Evolutionary conservation across 1,139 yeast species (phyloP).

Genomic region (Yamadazyma epiphylla): DNA sequence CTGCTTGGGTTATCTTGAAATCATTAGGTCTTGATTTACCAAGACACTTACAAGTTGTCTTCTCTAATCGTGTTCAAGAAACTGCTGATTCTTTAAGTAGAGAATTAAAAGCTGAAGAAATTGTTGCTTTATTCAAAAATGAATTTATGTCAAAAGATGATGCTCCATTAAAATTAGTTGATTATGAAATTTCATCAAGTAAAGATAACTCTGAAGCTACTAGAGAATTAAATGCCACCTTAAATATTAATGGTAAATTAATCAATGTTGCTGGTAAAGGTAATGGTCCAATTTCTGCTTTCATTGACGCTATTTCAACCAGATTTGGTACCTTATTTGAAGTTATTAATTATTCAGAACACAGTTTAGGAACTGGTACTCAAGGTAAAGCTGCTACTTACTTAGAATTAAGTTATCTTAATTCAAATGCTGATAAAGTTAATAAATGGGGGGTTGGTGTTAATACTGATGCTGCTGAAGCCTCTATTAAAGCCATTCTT

Average conservation of each 20-base stretch:
- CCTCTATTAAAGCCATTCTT: constrained; percentile 47
- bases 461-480: constrained; percentile 88
- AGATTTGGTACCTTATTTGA: constrained; percentile 57
- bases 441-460: constrained; percentile 93
- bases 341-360: constrained; percentile 86
- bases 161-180: constrained; percentile 41
- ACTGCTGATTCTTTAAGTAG: constrained; percentile 82
- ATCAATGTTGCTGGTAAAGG: constrained; percentile 66
- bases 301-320: constrained; percentile 69
- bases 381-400: constrained; percentile 88
- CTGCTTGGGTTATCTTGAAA: constrained; percentile 93
- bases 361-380: constrained; percentile 85
- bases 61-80: constrained; percentile 77
- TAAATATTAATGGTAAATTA: constrained; percentile 45
- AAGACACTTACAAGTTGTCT: constrained; percentile 84
- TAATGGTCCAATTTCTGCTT: constrained; percentile 94
- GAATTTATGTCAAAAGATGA: constrained; percentile 57
- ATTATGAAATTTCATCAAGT: constrained; percentile 43
- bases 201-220: constrained; percentile 13
- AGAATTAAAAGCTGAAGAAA: constrained; percentile 76
- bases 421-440: constrained; percentile 30
- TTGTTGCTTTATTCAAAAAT: constrained; percentile 67
- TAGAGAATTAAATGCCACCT: constrained; percentile 32
- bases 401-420: constrained; percentile 59
- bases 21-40: constrained; percentile 90